A percentile compares a stretch with the other conserved stretches of the same genome.
These are phyloP conservation scores for Tephrocybe rancida DNA, from an alignment of 768 basidiomycete genomes.

Conservation along the genomic window DNA sequence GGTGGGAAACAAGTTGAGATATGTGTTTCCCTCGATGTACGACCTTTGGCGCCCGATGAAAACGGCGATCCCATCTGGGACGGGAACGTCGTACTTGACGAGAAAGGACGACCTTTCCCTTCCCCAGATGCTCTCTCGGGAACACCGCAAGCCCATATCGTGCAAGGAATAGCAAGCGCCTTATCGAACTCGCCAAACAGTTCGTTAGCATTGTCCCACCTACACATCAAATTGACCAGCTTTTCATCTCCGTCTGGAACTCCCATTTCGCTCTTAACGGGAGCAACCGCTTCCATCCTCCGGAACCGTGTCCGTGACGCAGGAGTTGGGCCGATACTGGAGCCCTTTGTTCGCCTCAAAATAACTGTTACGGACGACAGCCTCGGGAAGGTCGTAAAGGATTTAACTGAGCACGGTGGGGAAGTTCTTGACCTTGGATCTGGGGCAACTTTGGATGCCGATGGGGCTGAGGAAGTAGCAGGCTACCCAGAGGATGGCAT, in stretches of 20 bases:
- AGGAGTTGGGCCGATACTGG: conserved; percentile 74
- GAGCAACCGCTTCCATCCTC: conserved; percentile 65
- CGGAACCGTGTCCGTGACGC: conserved; percentile 62
- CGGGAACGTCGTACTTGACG: conserved; percentile 72
- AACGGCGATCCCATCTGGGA: conserved; percentile 72
- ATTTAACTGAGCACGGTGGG: conserved; percentile 83
- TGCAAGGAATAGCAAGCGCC: conserved; percentile 69
- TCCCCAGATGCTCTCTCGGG: conserved; percentile 51
- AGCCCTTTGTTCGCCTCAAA: conserved; percentile 75
- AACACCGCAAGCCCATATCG: conserved; percentile 55
- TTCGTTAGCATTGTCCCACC: conserved; percentile 65
- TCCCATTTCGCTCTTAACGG: conserved; percentile 58
- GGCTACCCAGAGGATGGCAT: conserved; percentile 63
- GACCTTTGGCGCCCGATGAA: conserved; percentile 56
- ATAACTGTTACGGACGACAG: conserved; percentile 66
- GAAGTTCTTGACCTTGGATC: conserved; percentile 71
- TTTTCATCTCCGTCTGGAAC: conserved; percentile 44
- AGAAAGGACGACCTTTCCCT: conserved; percentile 50
- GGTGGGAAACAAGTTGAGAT: conserved; percentile 57
- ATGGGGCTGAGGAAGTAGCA: conserved; percentile 38
- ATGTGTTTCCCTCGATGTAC: conserved; percentile 55
- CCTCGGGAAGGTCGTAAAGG: conserved; percentile 79
- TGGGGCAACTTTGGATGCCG: conserved; percentile 34
- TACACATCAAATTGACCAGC: conserved; percentile 56
- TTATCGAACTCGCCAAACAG: conserved; percentile 82